Evolutionary conservation across 371 early-diverging fungal species (phyloP), one percentile per base, ranked within the genome.

Genomic region (Blakeslea trispora): DNA sequence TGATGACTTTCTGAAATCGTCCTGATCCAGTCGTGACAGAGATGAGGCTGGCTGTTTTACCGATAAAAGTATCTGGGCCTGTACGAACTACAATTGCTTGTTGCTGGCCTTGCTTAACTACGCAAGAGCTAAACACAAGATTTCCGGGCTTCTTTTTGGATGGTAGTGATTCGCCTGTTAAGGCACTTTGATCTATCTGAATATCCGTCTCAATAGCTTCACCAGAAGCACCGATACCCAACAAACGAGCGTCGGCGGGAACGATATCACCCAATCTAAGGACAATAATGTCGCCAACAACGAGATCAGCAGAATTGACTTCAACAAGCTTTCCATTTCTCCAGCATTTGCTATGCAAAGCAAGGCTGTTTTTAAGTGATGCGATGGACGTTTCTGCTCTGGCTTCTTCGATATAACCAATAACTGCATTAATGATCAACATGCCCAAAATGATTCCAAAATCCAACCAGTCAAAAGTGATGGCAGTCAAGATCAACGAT

Each of bases 141-240:
- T 80, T 75, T 22, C 89, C 91, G 58, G 88, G 89, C 57, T 80
- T 82, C 75, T 95, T 95, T 53, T 73, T 64, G 15, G 88, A 90
- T 1, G 95, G 89, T 41, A 96, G 71, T 4, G 94, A 92, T 74
- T 98, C 98, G 19, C 91, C 98, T 13, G 98, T 97, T 18, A 98
- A 74, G 14, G 95, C 90, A 2, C 97, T 88, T 70, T 98, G 97
- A 75, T 98, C 98, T 40, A 97, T 84, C 59, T 90, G 85, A 35
- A 96, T 77, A 18, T 86, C 83, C 34, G 82, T 82, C 15, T 89
- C 87, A 17, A 87, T 82, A 0, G 80, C 75, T 54, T 88, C 90
- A 5, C 94, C 94, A 14, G 86, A 83, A 55, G 88, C 88, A 47
- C 86, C 92, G 37, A 93, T 74, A 4, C 96, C 95, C 49, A 96